A percentile compares a stretch with the other conserved stretches of the same genome.
phyloP scores from a whole-genome alignment of 1,284 basidiomycete genomes.

The Agaricales sp. region DNA sequence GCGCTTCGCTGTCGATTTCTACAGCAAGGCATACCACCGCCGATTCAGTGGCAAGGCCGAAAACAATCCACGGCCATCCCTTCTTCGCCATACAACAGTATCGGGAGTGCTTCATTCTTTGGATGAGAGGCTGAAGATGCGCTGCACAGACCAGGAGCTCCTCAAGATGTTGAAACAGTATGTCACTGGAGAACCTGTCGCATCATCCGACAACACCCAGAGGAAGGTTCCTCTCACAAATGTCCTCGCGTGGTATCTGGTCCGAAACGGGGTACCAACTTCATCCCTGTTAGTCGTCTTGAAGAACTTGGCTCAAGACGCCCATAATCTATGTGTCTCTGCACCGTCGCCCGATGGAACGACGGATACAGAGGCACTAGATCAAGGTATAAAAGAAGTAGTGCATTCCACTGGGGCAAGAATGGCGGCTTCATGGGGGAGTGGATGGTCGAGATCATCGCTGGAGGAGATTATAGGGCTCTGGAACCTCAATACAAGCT shows the following conservation, averaged over 20 bases:
- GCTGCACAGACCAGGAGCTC: constrained; percentile 36
- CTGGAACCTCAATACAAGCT: not conserved
- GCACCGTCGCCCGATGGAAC: constrained; percentile 42
- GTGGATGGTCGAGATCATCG: constrained; percentile 56
- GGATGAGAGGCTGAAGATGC: constrained; percentile 40
- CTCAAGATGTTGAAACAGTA: constrained; percentile 38
- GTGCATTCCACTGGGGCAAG: constrained; percentile 56
- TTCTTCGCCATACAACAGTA: constrained; percentile 61
- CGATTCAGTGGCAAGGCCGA: constrained; percentile 56
- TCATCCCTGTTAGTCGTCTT: constrained; percentile 51
- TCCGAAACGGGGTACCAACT: constrained; percentile 56
- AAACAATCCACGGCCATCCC: constrained; percentile 49
- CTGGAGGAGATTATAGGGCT: constrained; percentile 32
- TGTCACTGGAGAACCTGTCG: constrained; percentile 32
- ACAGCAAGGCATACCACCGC: constrained; percentile 58
- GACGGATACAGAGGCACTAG: constrained; percentile 31
- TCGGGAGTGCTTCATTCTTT: constrained; percentile 50
- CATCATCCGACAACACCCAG: constrained; percentile 13
- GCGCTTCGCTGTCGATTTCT: constrained; percentile 62
- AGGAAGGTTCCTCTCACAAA: constrained; percentile 30
- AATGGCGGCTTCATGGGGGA: constrained; percentile 53
- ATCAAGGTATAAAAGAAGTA: constrained; percentile 57
- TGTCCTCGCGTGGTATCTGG: constrained; percentile 47
- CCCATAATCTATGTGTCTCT: constrained; percentile 42
- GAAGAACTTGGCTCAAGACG: constrained; percentile 46